Evolutionary conservation across 1,139 yeast species (phyloP), one percentile per base, ranked within the genome.

Genomic region (Arxiozyma slooffiae): DNA sequence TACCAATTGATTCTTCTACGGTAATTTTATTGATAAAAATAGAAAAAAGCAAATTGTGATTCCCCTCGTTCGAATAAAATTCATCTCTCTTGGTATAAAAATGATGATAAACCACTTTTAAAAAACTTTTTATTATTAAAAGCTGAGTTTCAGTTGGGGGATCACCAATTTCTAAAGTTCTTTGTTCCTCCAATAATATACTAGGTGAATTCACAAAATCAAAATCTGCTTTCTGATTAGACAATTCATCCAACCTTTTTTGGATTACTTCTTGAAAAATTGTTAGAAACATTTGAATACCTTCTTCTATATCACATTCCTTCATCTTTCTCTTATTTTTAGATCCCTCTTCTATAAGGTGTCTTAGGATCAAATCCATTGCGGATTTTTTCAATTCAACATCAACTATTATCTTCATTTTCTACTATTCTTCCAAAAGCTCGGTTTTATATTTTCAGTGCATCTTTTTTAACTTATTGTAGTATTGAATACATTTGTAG

Each of bases 21-120:
- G 55, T 55, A 14, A 67, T 51, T n/a, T 46, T 55, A 23, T 57
- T 54, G 2, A 68, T 58, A 50, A 64, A 66, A 5, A 61, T 46
- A 1, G 67, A 58, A 4, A 67, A 51, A 8, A 67, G 44, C 41
- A 68, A 47, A 48, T 67, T 67, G 23, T 67, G 68, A 9, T 54
- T 53, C 1, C 45, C 52, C 18, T 50, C 46, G 26, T 24, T 45
- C 7, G 9, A 14, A 17, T 20, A 7, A 26, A 40, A 24, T 2
- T 20, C 17, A 8, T 22, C 6, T 14, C 4, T 5, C 11, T 17
- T 6, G 6, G 30, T 38, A 14, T 46, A 39, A 16, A 58, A 45
- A 49, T 63, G 65, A 49, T 63, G 62, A 30, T 61, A 58, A 1
- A 63, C 47, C 4, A 64, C 67, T 44, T 60, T 63, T 11, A 60